Evolutionary conservation across 2,329 filamentous ascomycete genomes (phyloP), one percentile per base, ranked within the genome.

Genomic region (Grosmannia serpens): DNA sequence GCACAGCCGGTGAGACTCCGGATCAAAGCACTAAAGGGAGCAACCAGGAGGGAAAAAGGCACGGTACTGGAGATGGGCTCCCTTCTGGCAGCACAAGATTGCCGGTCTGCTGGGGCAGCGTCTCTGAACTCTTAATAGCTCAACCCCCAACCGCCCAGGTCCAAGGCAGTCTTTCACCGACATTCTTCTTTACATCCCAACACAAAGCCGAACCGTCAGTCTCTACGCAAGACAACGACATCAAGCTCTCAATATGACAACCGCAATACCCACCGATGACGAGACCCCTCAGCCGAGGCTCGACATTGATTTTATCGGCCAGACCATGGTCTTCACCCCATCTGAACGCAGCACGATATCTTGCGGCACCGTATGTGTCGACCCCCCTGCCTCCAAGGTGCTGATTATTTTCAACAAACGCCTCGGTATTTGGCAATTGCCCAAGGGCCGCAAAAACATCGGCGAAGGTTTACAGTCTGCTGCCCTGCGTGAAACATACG

Each of bases 371-470:
- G 74, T 78, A 47, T 74, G 73, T 11, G 66, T 78, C 57, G 71
- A 76, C 64, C 67, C 69, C 5, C 56, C 57, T 1, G 64, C 66
- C 3, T 67, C 67, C 31, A 71, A 70, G 58, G 68, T 78, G 6
- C 67, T 77, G 33, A 65, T 76, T 44, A 66, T 79, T 24, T 74
- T 69, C 65, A 77, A 78, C 65, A 69, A 66, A 29, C 68, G 68
- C 51, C 71, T 74, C 60, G 67, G 69, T 22, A 73, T 77, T 61
- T 74, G 69, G 63, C 75, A 78, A 65, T 69, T 78, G 8, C 76
- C 76, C 54, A 78, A 78, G 64, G 76, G 76, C 53, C 71, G 75
- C 61, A 77, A 76, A 64, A 73, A 77, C 63, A 73, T 79, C 50
- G 70, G 69, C 58, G 76, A 79, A 62, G 69, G 69, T 60, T 67